Conservation (phyloP, 805 yeast genomes). For the Metschnikowia cubensis region DNA sequence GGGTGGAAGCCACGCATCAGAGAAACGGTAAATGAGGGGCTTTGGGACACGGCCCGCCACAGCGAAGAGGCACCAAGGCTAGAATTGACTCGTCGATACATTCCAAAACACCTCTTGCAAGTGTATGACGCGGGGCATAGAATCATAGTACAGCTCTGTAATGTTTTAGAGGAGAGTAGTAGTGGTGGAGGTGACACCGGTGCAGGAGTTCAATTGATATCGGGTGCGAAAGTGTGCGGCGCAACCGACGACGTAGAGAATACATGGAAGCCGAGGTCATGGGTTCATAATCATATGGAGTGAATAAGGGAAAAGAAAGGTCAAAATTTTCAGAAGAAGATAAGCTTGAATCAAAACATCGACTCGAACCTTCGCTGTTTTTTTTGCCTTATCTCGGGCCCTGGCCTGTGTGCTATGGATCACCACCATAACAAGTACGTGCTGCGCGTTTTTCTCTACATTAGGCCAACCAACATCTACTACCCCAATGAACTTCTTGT, state of each 20-base stretch:
- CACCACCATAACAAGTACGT: background rate
- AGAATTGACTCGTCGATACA: background rate
- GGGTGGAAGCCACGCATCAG: background rate
- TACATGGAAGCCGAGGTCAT: background rate
- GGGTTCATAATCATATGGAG: background rate
- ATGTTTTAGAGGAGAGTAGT: background rate
- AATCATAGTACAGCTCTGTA: background rate
- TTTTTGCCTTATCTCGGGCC: background rate
- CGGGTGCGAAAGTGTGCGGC: constrained; percentile 4
- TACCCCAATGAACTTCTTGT: constrained; percentile 58
- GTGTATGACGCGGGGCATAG: background rate
- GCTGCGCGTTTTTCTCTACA: constrained; percentile 3
- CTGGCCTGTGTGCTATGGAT: background rate
- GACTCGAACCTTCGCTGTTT: no score
- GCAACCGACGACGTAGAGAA: background rate
- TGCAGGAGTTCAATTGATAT: background rate
- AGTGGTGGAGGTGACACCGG: background rate
- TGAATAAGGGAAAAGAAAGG: background rate
- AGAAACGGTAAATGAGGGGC: background rate
- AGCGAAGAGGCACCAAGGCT: background rate
- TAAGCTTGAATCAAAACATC: no score
- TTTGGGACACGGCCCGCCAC: background rate
- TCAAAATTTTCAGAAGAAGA: no score
- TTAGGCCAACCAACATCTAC: background rate
- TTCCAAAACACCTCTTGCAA: background rate